Conservation (phyloP, 495 filamentous ascomycete species). For the Glonium stellatum region DNA sequence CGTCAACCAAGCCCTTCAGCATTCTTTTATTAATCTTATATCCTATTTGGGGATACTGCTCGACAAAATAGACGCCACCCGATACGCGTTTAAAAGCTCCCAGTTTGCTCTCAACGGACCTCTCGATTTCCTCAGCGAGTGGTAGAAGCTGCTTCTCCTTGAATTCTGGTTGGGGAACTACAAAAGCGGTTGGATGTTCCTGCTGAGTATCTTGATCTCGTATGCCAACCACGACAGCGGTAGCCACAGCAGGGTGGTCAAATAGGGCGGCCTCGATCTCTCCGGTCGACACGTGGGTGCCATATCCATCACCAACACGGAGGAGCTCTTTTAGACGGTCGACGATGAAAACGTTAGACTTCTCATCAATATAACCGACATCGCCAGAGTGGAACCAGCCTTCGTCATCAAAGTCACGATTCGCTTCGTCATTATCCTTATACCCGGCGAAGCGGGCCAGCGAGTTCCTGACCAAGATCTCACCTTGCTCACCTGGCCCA, state of each 20-base stretch:
- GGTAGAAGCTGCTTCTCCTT: neutral
- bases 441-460: slow-evolving; percentile 14
- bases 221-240: slow-evolving; percentile 30
- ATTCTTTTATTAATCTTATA: neutral
- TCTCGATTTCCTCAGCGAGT: slow-evolving; percentile 1
- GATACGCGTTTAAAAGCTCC: neutral
- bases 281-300: slow-evolving; percentile 33
- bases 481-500: slow-evolving; percentile 15
- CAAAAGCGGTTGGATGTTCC: slow-evolving; percentile 17
- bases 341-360: slow-evolving; percentile 32
- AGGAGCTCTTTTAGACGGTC: slow-evolving; percentile 39
- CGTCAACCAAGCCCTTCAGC: neutral
- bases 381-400: slow-evolving; percentile 1
- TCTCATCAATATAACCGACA: slow-evolving; percentile 2
- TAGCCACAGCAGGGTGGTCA: slow-evolving; percentile 27
- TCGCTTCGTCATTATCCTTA: slow-evolving; percentile 1
- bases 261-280: slow-evolving; percentile 34
- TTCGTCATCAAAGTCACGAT: slow-evolving; percentile 2
- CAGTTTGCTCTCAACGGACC: neutral
- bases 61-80: neutral
- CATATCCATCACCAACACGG: slow-evolving; percentile 32
- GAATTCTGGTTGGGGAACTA: slow-evolving; percentile 13
- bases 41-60: neutral
- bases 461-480: slow-evolving; percentile 26
- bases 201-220: slow-evolving; percentile 1